Evolutionary conservation across 2,329 filamentous ascomycete genomes (phyloP).

Genomic region (Neofusicoccum ribis): DNA sequence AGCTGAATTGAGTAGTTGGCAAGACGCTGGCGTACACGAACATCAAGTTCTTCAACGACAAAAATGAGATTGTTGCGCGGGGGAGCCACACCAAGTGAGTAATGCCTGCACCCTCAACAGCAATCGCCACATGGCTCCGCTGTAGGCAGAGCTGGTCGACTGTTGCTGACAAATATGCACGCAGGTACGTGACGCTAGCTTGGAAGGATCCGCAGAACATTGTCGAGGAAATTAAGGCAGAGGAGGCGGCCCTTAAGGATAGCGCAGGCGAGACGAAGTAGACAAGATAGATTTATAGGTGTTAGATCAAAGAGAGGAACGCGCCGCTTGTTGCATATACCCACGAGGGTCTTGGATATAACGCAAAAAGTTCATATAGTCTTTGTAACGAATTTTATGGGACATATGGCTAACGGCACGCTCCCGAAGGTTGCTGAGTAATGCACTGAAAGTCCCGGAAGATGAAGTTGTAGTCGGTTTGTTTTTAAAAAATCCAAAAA

Average conservation of each 20-base stretch:
- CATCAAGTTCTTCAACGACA: slow-evolving; percentile 60
- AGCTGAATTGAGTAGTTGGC: slow-evolving; percentile 49
- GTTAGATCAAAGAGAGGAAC: too few species aligned
- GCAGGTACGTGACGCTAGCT: slow-evolving; percentile 58
- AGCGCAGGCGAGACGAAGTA: background rate
- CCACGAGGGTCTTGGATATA: too few species aligned
- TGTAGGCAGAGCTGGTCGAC: too few species aligned
- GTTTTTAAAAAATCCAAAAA: too few species aligned
- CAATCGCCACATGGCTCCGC: background rate
- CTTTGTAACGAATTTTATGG: too few species aligned
- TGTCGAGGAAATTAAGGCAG: slow-evolving; percentile 53
- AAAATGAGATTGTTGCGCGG: slow-evolving; percentile 61
- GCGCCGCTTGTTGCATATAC: too few species aligned
- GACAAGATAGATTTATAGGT: background rate
- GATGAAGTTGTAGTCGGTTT: too few species aligned
- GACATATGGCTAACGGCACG: too few species aligned
- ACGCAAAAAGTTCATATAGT: too few species aligned
- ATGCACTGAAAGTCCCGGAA: too few species aligned
- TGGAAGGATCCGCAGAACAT: slow-evolving; percentile 66
- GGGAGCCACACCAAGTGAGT: slow-evolving; percentile 67
- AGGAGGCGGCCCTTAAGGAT: background rate
- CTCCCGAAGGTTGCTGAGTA: too few species aligned
- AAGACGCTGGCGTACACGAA: slow-evolving; percentile 66
- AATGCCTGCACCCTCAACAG: background rate
- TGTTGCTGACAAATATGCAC: background rate